Base-by-base conservation (phyloP, 2,329 filamentous ascomycete species). In the Fusarium domesticum region DNA sequence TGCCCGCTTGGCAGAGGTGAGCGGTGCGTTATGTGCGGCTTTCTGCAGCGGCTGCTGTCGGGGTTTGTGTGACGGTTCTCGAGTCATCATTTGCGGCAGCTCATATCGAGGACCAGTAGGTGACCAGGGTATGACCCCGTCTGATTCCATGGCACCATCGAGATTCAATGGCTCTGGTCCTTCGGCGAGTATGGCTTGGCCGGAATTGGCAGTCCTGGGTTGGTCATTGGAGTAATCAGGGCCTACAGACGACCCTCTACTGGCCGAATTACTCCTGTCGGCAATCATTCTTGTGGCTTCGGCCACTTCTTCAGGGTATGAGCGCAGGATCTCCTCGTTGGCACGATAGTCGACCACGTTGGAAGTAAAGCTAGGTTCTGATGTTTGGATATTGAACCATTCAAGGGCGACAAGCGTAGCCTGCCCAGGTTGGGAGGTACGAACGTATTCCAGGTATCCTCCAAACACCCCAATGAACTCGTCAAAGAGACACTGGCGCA, bases 381-480 rank as follows among this genome's bases (percentile, higher is more conserved):
- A 45, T 2, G 61, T 54, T 17, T 55, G 23, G 23, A 28, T 57
- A 35, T 65, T 70, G 54, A 59, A 74, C 68, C 71, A 79, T 18
- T 73, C 58, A 4, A 73, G 57, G 2, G 69, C 69, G 3, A 67
- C 60, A 7, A 71, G 61, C 1, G 64, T 50, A 17, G 63, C 56
- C 17, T 57, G 55, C 3, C 48, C 50, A 3, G 49, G 47, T 6
- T 59, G 54, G 2, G 58, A 43, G 3, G 54, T 52, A 2, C 56
- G 42, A 18, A 72, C 64, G 42, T 79, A 78, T 1, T 56, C 49
- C 6, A 69, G 49, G 49, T 70, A 81, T 1, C 69, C 65, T 1
- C 57, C 58, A 2, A 73, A 78, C 2, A 62, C 57, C 6, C 70
- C 63, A 20, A 81, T 70, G 40, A 79, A 76, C 42, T 80, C 77